Base-by-base conservation (phyloP, 306 rosid genomes). In the Chamaecrista fasciculata region DNA sequence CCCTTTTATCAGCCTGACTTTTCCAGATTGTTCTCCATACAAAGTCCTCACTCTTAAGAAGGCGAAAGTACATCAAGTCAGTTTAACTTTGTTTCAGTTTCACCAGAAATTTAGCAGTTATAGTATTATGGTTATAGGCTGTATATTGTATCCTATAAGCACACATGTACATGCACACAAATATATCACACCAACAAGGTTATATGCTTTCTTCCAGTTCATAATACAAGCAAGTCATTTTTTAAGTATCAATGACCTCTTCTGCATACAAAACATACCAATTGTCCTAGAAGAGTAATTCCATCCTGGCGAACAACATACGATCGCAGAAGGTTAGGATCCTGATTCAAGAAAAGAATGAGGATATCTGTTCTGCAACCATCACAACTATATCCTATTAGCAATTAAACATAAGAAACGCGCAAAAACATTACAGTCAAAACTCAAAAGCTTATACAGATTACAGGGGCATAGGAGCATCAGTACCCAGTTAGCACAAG, bases 351-450 rank as follows among this genome's bases (percentile, higher is more conserved):
- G 86, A 93, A 93, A 83, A 93, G 97, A 83, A 86, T 85, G 71
- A 93, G 96, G 88, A 93, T 84, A 79, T 93, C 98, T 88, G 98
- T 90, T 83, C 98, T 93, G 98, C 96, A 93, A 80, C 88, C 89
- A 85, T 83, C 73, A 82, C 74, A 88, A 80, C 77, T 72, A 77
- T 52, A 52, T 76, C 31, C 56, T 69, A 68, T 86, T 56, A 81
- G 91, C 65, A 79, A 61, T 46, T 65, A 64, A 44, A 65, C 72
- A 74, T 43, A 51, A 24, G 51, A 2, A 62, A 39, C 33, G 37
- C 33, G 37, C 48, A 57, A 48, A 58, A 61, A 61, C 19, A 71
- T 25, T 64, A 46, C 15, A 69, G n/a, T 77, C 72, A 57, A 49
- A 57, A 55, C 25, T 58, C 59, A 73, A 73, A 53, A 68, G 18